These are phyloP conservation scores for Purshia tridentata DNA, from an alignment of 306 rosid species.

Conservation along the genomic window DNA sequence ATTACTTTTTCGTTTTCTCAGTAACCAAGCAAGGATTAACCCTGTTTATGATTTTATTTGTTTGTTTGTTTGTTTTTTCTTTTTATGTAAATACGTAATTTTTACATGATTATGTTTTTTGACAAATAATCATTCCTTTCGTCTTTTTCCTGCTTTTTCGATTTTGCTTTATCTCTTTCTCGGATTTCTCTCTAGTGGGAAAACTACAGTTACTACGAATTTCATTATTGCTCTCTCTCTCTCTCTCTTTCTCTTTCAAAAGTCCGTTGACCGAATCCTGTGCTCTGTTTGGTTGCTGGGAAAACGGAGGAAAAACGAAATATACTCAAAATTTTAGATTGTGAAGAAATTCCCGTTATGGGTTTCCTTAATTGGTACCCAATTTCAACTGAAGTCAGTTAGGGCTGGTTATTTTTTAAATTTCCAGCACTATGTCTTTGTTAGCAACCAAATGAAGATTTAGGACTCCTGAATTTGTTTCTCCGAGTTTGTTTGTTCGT, in stretches of 20 bases:
- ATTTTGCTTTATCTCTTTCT: constrained; percentile 45
- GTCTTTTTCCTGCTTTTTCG: constrained; percentile 70
- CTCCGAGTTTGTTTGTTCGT: too few relatives aligned
- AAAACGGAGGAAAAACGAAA: constrained; percentile 10
- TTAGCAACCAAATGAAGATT: neutral
- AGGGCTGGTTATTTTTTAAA: neutral
- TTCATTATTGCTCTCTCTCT: constrained; percentile 27
- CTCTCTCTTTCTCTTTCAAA: constrained; percentile 15
- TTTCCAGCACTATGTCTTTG: neutral
- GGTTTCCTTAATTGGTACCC: neutral
- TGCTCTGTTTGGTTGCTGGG: constrained; percentile 25
- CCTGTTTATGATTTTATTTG: neutral
- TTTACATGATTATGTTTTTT: constrained; percentile 45
- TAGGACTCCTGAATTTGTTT: constrained; percentile 7
- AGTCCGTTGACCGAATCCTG: constrained; percentile 14
- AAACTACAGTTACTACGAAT: constrained; percentile 29
- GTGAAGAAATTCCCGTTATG: constrained; percentile 1
- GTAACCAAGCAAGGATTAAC: constrained; percentile 6
- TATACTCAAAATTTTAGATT: neutral
- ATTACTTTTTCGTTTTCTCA: constrained; percentile 5
- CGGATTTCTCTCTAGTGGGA: constrained; percentile 60
- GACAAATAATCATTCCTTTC: constrained; percentile 58
- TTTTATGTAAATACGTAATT: constrained; percentile 31
- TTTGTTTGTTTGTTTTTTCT: constrained; percentile 18
- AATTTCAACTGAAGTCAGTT: neutral